phyloP scores from a whole-genome alignment of 139 green algal species.

The Tetratostichococcus sp. region DNA sequence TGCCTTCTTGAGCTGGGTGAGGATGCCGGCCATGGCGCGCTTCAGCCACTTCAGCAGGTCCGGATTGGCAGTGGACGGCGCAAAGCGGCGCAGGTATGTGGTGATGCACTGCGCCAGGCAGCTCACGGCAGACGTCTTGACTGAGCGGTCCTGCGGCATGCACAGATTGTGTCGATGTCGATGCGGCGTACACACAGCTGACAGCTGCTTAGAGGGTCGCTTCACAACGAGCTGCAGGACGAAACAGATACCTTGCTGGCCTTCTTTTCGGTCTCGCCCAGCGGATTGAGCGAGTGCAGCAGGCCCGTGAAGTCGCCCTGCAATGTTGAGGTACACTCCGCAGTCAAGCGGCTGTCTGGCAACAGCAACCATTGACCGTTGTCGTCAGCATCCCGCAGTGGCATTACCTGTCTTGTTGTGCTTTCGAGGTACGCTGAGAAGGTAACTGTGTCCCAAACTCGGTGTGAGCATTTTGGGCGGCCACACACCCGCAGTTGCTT shows the following conservation, averaged over 20 bases:
- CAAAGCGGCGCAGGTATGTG: conserved; percentile 40
- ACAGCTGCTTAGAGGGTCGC: no score
- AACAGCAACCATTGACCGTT: no score
- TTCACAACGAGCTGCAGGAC: background rate
- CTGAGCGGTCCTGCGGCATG: conserved; percentile 6
- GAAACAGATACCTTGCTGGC: conserved; percentile 27
- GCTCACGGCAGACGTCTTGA: conserved; percentile 21
- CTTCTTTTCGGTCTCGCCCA: conserved; percentile 5
- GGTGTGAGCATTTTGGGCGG: no score
- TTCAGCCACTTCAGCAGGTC: background rate
- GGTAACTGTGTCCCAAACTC: no score
- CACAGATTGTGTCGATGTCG: background rate
- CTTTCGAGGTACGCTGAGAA: no score
- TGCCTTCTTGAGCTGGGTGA: background rate
- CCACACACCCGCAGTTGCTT: conserved; percentile 46
- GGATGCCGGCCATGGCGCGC: background rate
- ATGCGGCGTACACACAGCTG: background rate
- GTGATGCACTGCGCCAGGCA: conserved; percentile 36
- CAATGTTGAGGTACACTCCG: no score
- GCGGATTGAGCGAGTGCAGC: background rate
- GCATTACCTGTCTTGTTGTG: no score
- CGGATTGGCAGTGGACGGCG: background rate
- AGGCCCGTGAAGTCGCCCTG: conserved; percentile 1
- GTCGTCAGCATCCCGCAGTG: conserved; percentile 14
- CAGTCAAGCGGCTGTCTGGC: no score